These are phyloP conservation scores for Ustilago vetiveriae DNA, from an alignment of 1,284 basidiomycete species.

Conservation along the genomic window DNA sequence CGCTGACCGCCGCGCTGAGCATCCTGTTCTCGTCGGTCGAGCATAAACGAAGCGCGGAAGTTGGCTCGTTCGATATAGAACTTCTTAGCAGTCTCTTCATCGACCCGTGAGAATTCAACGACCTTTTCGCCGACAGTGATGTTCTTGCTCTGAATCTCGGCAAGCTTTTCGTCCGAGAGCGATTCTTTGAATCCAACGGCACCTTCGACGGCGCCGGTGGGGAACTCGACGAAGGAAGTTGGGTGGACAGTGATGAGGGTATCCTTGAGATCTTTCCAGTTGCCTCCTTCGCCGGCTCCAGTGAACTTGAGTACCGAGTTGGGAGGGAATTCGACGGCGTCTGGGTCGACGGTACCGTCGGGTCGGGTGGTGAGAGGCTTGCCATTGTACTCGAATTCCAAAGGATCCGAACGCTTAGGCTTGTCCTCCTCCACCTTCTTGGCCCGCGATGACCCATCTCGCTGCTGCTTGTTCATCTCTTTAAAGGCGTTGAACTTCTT, in stretches of 20 bases:
- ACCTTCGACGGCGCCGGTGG: conserved; percentile 66
- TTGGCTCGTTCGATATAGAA: conserved; percentile 77
- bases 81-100: conserved; percentile 78
- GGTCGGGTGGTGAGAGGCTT: conserved; percentile 73
- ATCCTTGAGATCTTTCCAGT: conserved; percentile 71
- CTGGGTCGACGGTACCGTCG: conserved; percentile 76
- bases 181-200: conserved; percentile 68
- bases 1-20: conserved; percentile 72
- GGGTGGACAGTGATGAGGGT: conserved; percentile 56
- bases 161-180: conserved; percentile 69
- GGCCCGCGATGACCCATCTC: conserved; percentile 67
- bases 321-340: conserved; percentile 75
- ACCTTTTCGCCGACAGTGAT: conserved; percentile 68
- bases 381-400: conserved; percentile 68
- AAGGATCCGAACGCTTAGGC: conserved; percentile 63
- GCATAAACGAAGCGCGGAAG: conserved; percentile 70
- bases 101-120: conserved; percentile 64
- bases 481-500: conserved; percentile 85
- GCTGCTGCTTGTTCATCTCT: conserved; percentile 72
- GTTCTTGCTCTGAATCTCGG: conserved; percentile 68
- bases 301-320: conserved; percentile 79
- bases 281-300: conserved; percentile 66
- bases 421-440: conserved; percentile 48
- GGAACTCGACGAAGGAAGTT: conserved; percentile 58
- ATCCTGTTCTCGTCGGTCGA: conserved; percentile 66